Evolutionary conservation across 257 asterid species (phyloP), one percentile per base, ranked within the genome.

Genomic region (Lithospermum erythrorhizon): DNA sequence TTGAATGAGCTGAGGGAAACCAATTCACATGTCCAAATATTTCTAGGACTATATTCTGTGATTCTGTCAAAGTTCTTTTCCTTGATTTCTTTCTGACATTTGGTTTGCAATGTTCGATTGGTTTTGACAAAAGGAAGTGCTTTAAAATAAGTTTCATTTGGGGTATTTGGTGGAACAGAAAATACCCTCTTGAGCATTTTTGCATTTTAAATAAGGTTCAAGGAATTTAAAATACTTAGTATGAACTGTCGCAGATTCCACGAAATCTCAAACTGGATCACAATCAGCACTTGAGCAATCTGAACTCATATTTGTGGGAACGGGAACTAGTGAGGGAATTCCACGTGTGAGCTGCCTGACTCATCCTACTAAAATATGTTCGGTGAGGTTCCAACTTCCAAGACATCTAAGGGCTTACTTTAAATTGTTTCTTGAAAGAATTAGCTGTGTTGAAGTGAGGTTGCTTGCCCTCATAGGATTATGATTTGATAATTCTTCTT

Each of bases 341-440:
- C 97, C 97, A 5, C 95, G 99, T 6, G 96, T 93, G 67, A 93
- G 99, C 85, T 93, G 99, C 82, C 99, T 93, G 64, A 89, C 99
- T 35, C 68, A 89, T 67, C 86, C 90, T 70, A 24, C 73, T 58
- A 83, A 77, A 70, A 70, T 74, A 68, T 93, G 99, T 70, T 82
- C 80, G 14, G 96, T 93, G 73, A 79, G 89, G 62, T 30, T 55
- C 21, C 51, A 45, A 29, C 61, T 30, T 55, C 21, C 51, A 45
- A 29, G 61, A 45, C 23, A 49, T 64, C 45, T 51, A 60, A n/a
- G 13, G 23, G 27, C 48, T 63, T 58, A 45, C 55, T 64, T 37
- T 13, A 27, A 21, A 15, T 53, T 21, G 61, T 66, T 29, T 35
- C 22, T 62, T 25, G 37, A 24, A 27, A 18, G 6, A 48, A 49